phyloP scores from a whole-genome alignment of 805 yeast species.

The Wickerhamiella galacta region DNA sequence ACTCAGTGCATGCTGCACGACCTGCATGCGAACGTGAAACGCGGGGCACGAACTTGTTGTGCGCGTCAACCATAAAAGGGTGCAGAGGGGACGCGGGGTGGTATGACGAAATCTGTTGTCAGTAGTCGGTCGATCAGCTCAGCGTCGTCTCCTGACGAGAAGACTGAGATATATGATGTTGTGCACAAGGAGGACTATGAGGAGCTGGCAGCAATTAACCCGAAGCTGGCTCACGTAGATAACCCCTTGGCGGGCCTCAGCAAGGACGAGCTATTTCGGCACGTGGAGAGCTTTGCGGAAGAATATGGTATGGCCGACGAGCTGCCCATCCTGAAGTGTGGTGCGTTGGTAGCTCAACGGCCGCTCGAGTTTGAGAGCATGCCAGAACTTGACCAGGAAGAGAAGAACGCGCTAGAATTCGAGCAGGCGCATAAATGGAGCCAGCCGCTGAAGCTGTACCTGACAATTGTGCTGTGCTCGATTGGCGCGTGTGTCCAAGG shows the following conservation, averaged over 20 bases:
- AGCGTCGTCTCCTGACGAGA: no score
- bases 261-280: conserved; percentile 12
- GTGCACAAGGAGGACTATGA: no score
- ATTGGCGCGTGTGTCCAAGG: conserved; percentile 61
- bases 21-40: no score
- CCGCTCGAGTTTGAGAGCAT: conserved; percentile 19
- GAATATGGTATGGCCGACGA: conserved; percentile 14
- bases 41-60: no score
- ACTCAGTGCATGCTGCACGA: no score
- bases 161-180: no score
- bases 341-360: conserved; percentile 39
- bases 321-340: conserved; percentile 19
- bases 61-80: no score
- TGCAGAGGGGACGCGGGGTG: no score
- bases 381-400: conserved; percentile 19
- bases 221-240: conserved; percentile 3
- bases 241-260: conserved; percentile 16
- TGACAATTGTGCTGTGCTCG: conserved; percentile 41
- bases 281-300: conserved; percentile 14
- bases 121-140: no score
- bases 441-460: conserved; percentile 27
- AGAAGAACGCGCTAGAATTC: conserved; percentile 20
- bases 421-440: conserved; percentile 33
- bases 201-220: no score
- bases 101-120: no score